A percentile compares a stretch with the other conserved stretches of the same genome.
Conservation (phyloP, 768 basidiomycete genomes). For the Tricholoma furcatifolium region DNA sequence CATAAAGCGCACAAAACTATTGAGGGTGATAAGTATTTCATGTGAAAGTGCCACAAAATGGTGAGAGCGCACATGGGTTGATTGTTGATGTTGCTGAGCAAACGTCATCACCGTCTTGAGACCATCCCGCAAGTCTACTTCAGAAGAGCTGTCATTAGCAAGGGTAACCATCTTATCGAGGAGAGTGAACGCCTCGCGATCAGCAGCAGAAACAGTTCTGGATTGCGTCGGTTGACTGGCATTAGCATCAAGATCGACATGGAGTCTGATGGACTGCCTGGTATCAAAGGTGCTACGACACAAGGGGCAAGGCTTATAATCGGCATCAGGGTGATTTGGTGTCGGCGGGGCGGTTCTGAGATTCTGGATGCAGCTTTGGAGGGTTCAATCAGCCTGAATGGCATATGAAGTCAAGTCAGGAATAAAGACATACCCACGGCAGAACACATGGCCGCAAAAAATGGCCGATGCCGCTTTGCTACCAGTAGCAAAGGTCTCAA, state of each 20-base stretch:
- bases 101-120: conserved; percentile 52
- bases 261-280: conserved; percentile 45
- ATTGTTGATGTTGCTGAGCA: conserved; percentile 39
- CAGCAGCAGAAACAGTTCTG: too few relatives aligned
- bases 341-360: conserved; percentile 35
- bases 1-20: conserved; percentile 52
- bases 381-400: conserved; percentile 8
- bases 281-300: conserved; percentile 55
- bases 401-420: not conserved
- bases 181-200: conserved; percentile 25
- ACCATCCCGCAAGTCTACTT: conserved; percentile 46
- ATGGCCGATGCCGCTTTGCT: conserved; percentile 62
- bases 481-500: conserved; percentile 57
- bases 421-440: conserved; percentile 38
- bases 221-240: too few relatives aligned
- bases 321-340: conserved; percentile 5
- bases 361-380: conserved; percentile 53
- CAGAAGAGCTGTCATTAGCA: conserved; percentile 54
- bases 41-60: not conserved
- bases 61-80: conserved; percentile 36
- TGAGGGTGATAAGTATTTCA: not conserved
- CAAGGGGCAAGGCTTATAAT: conserved; percentile 48
- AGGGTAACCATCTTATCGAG: conserved; percentile 53
- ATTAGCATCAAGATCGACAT: conserved; percentile 52
- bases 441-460: conserved; percentile 73